Percentiles rank a stretch among this genome's conserved stretches.
Conservation (phyloP, 805 yeast species). For the Pachysolen tannophilus region DNA sequence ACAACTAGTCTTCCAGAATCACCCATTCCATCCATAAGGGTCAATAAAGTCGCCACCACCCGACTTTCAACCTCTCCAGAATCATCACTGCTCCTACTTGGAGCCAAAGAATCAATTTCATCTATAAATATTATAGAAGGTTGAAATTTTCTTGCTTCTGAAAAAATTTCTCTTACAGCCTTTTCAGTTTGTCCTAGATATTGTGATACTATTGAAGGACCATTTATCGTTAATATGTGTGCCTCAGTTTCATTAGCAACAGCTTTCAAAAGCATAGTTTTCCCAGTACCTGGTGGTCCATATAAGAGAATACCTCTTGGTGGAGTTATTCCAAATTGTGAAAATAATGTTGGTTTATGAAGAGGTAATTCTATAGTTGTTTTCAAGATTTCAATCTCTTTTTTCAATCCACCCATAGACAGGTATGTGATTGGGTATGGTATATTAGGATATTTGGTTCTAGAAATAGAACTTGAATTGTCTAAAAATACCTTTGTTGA, state of each 20-base stretch:
- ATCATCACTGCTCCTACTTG: constrained; percentile 76
- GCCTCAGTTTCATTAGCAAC: constrained; percentile 70
- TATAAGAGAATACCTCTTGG: constrained; percentile 90
- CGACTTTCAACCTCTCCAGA: constrained; percentile 86
- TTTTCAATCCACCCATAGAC: constrained; percentile 69
- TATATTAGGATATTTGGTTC: constrained; percentile 30
- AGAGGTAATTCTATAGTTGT: constrained; percentile 76
- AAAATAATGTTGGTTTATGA: constrained; percentile 65
- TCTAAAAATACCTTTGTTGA: constrained; percentile 4
- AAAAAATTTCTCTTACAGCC: constrained; percentile 71
- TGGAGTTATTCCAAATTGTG: constrained; percentile 82
- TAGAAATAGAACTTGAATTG: constrained; percentile 13
- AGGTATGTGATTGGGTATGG: constrained; percentile 38
- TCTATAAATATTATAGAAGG: constrained; percentile 88
- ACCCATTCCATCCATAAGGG: constrained; percentile 74
- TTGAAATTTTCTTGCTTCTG: constrained; percentile 78
- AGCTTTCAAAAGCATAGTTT: constrained; percentile 78
- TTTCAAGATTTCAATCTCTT: constrained; percentile 53
- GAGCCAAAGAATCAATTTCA: constrained; percentile 89
- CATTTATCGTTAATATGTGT: constrained; percentile 79
- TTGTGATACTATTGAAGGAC: constrained; percentile 87
- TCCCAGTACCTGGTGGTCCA: constrained; percentile 98
- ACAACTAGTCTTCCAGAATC: constrained; percentile 58
- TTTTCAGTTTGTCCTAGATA: constrained; percentile 93
- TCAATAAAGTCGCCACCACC: constrained; percentile 81